Percentiles rank a stretch among this genome's conserved stretches.
Evolutionary conservation across 371 early-diverging fungal genomes (phyloP).

Genomic region (Mortierella sp.): DNA sequence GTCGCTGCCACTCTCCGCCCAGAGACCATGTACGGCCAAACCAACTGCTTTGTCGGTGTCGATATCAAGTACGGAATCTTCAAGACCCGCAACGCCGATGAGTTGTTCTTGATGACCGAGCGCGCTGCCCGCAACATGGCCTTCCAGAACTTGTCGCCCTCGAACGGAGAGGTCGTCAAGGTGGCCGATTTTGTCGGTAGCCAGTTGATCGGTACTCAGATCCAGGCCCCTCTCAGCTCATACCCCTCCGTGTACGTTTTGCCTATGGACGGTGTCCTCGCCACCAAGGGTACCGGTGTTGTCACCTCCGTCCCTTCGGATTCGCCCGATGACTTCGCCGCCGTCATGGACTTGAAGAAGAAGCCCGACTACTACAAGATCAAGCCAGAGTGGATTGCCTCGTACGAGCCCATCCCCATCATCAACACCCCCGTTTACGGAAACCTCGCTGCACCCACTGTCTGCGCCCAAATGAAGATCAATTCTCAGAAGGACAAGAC

Average conservation of each 20-base stretch:
- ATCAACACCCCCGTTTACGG: slow-evolving; percentile 92
- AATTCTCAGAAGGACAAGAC: slow-evolving; percentile 94
- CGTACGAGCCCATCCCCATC: slow-evolving; percentile 88
- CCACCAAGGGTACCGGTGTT: slow-evolving; percentile 98
- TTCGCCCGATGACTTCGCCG: slow-evolving; percentile 97
- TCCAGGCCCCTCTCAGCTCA: slow-evolving; percentile 89
- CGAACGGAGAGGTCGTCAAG: slow-evolving; percentile 76
- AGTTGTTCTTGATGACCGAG: slow-evolving; percentile 90
- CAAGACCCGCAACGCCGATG: slow-evolving; percentile 80
- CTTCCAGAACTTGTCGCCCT: slow-evolving; percentile 86
- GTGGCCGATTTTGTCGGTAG: slow-evolving; percentile 86
- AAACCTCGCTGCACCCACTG: slow-evolving; percentile 84
- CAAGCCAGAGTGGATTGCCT: slow-evolving; percentile 88
- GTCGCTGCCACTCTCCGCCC: slow-evolving; percentile 99
- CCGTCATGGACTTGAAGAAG: slow-evolving; percentile 92
- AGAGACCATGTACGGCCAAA: slow-evolving; percentile 99
- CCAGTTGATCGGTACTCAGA: slow-evolving; percentile 90
- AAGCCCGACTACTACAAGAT: slow-evolving; percentile 95
- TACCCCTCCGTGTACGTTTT: slow-evolving; percentile 91
- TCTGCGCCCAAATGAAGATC: slow-evolving; percentile 94
- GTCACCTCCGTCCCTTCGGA: slow-evolving; percentile 99
- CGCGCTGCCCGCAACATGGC: slow-evolving; percentile 98
- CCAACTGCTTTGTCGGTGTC: slow-evolving; percentile 97
- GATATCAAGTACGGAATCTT: slow-evolving; percentile 92
- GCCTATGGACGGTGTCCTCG: slow-evolving; percentile 96